A percentile compares a stretch with the other conserved stretches of the same genome.
Conservation (phyloP, 2,329 filamentous ascomycete species). For the Penicillium janthinellum region DNA sequence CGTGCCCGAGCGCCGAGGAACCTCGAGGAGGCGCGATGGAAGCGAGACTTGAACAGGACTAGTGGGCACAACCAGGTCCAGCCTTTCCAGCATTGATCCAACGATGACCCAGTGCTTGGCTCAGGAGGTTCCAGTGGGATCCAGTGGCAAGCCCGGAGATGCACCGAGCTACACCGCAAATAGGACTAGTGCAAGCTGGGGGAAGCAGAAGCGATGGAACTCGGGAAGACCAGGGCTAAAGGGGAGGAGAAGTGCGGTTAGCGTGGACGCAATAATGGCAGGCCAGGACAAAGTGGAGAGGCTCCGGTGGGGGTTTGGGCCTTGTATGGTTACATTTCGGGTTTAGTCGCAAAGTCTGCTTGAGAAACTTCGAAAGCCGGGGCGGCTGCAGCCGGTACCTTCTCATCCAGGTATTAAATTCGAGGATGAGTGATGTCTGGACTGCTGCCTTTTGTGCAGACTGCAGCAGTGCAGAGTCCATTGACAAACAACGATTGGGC, state of each 20-base stretch:
- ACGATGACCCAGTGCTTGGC: conserved; percentile 6
- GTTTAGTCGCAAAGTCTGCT: conserved; percentile 18
- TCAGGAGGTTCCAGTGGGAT: conserved; percentile 2
- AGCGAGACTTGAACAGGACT: conserved; percentile 16
- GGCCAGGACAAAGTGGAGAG: conserved; percentile 9
- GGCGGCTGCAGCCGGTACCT: conserved; percentile 31
- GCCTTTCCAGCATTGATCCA: not conserved
- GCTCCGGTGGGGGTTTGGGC: conserved; percentile 11
- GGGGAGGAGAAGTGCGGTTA: conserved; percentile 20
- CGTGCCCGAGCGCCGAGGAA: conserved; percentile 34
- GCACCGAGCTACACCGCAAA: conserved; percentile 32
- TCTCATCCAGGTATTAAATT: conserved; percentile 2
- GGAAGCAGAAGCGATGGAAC: conserved; percentile 34
- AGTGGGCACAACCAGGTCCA: conserved; percentile 1
- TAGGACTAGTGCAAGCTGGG: conserved; percentile 40
- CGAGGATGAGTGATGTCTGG: not conserved
- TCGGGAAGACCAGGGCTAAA: conserved; percentile 30
- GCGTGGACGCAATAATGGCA: conserved; percentile 19
- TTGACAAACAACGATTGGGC: not conserved
- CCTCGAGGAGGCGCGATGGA: conserved; percentile 27
- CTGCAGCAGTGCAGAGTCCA: too few species aligned
- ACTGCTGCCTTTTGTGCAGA: not conserved
- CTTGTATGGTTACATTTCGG: not conserved
- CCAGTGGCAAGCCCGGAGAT: conserved; percentile 22
- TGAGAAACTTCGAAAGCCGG: conserved; percentile 20